Conservation (phyloP, 2,329 filamentous ascomycete species). For the Teratosphaeria gauchensis region DNA sequence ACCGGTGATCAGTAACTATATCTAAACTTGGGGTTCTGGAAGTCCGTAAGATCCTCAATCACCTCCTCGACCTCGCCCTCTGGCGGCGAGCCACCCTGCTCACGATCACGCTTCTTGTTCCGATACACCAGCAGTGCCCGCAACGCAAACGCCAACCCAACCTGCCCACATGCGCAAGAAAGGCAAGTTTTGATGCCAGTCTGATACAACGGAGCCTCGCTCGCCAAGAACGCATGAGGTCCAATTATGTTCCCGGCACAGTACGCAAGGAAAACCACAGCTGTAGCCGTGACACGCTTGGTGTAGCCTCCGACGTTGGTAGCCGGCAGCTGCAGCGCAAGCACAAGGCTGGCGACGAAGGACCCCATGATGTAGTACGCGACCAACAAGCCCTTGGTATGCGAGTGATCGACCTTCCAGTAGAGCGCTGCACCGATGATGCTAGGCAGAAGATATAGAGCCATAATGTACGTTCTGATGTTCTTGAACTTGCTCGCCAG, state of each 20-base stretch:
- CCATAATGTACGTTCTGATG: slow-evolving; percentile 44
- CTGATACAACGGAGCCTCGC: slow-evolving; percentile 39
- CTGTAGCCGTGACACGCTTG: slow-evolving; percentile 38
- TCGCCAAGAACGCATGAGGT: slow-evolving; percentile 37
- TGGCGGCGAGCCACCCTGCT: not conserved
- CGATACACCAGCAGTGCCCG: slow-evolving; percentile 28
- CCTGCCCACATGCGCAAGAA: slow-evolving; percentile 35
- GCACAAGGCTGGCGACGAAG: slow-evolving; percentile 44
- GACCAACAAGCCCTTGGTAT: slow-evolving; percentile 38
- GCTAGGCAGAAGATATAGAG: slow-evolving; percentile 42
- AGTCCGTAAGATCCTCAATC: slow-evolving; percentile 31
- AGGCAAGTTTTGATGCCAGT: slow-evolving; percentile 46
- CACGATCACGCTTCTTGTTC: slow-evolving; percentile 31
- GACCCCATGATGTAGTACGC: slow-evolving; percentile 43
- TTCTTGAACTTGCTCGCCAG: slow-evolving; percentile 44
- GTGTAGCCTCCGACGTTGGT: slow-evolving; percentile 41
- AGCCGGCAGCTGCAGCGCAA: slow-evolving; percentile 45
- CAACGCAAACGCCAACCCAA: slow-evolving; percentile 29
- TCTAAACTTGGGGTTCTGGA: slow-evolving; percentile 24
- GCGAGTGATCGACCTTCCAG: slow-evolving; percentile 40
- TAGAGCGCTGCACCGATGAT: slow-evolving; percentile 41
- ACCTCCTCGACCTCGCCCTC: slow-evolving; percentile 17
- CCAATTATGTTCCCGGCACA: slow-evolving; percentile 40
- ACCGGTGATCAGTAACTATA: no score
- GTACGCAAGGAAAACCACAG: slow-evolving; percentile 37